Evolutionary conservation across 805 yeast genomes (phyloP).

Genomic region (Henningerozyma blattae): DNA sequence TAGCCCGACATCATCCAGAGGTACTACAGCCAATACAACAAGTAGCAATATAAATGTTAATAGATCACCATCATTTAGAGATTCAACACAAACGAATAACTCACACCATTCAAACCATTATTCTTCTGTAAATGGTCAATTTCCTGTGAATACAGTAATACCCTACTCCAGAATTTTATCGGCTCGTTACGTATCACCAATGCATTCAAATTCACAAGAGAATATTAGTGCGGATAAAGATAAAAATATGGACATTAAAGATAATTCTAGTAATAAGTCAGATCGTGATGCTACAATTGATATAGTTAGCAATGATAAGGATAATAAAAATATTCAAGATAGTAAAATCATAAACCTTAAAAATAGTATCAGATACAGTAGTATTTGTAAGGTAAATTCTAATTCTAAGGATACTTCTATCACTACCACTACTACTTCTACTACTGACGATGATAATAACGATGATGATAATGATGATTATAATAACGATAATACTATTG

Average conservation of each 20-base stretch:
- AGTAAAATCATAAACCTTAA: no score
- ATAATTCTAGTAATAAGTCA: no score
- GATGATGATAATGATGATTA: no score
- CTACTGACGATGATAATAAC: not conserved
- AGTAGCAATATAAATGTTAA: not conserved
- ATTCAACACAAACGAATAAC: not conserved
- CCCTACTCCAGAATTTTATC: conserved; percentile 23
- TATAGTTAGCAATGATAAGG: no score
- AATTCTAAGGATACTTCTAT: not conserved
- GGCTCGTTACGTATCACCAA: conserved; percentile 6
- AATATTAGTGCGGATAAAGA: no score
- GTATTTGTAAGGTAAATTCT: no score
- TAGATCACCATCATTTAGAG: not conserved
- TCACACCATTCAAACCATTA: conserved; percentile 3
- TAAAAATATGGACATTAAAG: no score
- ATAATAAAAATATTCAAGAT: no score
- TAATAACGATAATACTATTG: not conserved
- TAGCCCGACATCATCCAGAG: conserved; percentile 1
- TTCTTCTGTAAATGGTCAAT: conserved; percentile 18
- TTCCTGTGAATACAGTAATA: conserved; percentile 24
- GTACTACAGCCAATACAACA: not conserved
- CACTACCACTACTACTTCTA: not conserved
- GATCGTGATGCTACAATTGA: no score
- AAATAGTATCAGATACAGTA: no score
- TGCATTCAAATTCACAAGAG: no score